Conservation (phyloP, 2,329 filamentous ascomycete genomes). For the Allantophomopsis cytisporea region DNA sequence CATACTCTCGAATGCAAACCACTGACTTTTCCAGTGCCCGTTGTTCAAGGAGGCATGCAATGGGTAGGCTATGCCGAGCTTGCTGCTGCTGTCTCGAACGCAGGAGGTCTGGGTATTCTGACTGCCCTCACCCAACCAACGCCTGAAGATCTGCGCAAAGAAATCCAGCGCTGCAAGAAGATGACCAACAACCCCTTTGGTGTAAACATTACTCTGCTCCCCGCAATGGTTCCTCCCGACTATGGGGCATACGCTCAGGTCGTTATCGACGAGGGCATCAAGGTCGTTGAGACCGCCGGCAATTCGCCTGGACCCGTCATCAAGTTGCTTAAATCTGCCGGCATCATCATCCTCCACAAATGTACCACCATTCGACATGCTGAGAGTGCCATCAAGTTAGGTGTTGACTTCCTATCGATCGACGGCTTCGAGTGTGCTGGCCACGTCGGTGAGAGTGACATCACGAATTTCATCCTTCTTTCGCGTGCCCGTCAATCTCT, state of each 20-base stretch:
- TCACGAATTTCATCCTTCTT: conserved; percentile 82
- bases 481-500: conserved; percentile 74
- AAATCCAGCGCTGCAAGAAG: conserved; percentile 75
- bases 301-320: conserved; percentile 89
- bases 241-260: conserved; percentile 86
- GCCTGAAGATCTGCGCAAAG: conserved; percentile 80
- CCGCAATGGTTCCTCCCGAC: conserved; percentile 78
- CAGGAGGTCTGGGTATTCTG: conserved; percentile 72
- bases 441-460: conserved; percentile 77
- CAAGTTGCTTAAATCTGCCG: conserved; percentile 68
- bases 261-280: conserved; percentile 84
- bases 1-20: conserved; percentile 4
- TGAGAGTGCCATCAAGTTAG: conserved; percentile 79
- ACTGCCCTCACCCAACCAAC: conserved; percentile 87
- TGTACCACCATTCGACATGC: conserved; percentile 95
- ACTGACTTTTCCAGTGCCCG: conserved; percentile 42
- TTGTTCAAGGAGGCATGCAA: conserved; percentile 82
- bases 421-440: conserved; percentile 96
- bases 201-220: conserved; percentile 91
- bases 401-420: conserved; percentile 92
- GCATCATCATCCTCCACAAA: conserved; percentile 80
- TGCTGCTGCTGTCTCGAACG: conserved; percentile 64
- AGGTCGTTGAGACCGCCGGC: conserved; percentile 84
- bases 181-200: conserved; percentile 75
- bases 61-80: conserved; percentile 73